These are phyloP conservation scores for Sisymbrium irio DNA, from an alignment of 345 rosid genomes.

Conservation along the genomic window DNA sequence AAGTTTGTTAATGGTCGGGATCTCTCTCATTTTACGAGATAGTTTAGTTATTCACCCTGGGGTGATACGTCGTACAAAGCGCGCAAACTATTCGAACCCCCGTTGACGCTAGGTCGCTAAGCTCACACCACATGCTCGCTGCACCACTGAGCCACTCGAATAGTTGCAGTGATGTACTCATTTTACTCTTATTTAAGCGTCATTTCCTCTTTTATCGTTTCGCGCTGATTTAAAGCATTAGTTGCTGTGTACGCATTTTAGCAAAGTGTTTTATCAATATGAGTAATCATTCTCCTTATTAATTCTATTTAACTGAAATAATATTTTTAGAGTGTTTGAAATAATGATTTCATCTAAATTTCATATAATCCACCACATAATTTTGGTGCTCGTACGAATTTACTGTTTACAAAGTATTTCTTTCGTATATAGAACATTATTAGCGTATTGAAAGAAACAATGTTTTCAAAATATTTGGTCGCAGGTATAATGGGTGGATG, in stretches of 20 bases:
- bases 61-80: neutral
- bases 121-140: slow-evolving; percentile 5
- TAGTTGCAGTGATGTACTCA: neutral
- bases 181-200: neutral
- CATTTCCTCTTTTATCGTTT: neutral
- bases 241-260: neutral
- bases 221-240: too few species aligned
- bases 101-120: neutral
- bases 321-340: too few species aligned
- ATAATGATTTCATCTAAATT: neutral
- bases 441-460: too few species aligned
- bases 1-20: neutral
- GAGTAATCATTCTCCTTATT: too few species aligned
- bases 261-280: too few species aligned
- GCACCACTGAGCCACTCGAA: slow-evolving; percentile 19
- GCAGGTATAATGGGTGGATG: too few species aligned
- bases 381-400: neutral
- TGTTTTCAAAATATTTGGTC: too few species aligned
- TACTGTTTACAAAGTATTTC: too few species aligned
- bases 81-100: neutral
- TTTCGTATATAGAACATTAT: too few species aligned
- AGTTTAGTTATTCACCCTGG: too few species aligned
- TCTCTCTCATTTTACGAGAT: neutral
- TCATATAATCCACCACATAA: neutral
- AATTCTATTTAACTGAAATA: neutral